Percentiles rank a stretch among this genome's conserved stretches.
Conservation (phyloP, 129 eudicot species). For the Daucus carota region DNA sequence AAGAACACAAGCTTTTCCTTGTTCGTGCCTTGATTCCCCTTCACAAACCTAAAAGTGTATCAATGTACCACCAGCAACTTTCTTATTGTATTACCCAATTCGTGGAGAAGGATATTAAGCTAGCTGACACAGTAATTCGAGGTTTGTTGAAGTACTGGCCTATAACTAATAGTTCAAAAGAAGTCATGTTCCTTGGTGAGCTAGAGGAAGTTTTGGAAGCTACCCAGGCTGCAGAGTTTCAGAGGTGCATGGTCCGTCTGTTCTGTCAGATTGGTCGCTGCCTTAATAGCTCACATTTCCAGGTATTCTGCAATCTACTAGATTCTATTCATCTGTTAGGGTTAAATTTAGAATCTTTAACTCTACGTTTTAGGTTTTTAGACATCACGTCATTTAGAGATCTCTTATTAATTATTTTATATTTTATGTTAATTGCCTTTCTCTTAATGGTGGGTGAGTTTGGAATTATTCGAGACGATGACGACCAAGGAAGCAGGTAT, state of each 20-base stretch:
- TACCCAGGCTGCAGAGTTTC: slow-evolving; percentile 57
- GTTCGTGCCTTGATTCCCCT: slow-evolving; percentile 64
- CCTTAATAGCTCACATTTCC: slow-evolving; percentile 69
- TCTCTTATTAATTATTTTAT: no score
- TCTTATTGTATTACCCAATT: slow-evolving; percentile 65
- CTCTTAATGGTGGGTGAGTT: background rate
- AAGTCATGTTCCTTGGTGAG: slow-evolving; percentile 59
- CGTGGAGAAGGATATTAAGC: slow-evolving; percentile 59
- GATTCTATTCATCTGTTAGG: background rate
- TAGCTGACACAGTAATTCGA: slow-evolving; percentile 55
- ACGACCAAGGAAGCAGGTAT: no score
- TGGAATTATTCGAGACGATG: background rate
- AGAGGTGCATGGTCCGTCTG: slow-evolving; percentile 60
- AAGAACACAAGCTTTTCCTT: slow-evolving; percentile 52
- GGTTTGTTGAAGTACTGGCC: slow-evolving; percentile 79
- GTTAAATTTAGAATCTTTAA: background rate
- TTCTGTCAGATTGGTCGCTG: slow-evolving; percentile 56
- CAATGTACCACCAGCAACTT: slow-evolving; percentile 63
- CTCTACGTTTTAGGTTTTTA: background rate
- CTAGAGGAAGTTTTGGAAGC: slow-evolving; percentile 76
- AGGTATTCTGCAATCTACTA: slow-evolving; percentile 28
- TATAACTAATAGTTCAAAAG: slow-evolving; percentile 54
- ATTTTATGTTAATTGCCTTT: background rate
- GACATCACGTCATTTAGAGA: background rate
- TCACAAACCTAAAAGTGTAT: slow-evolving; percentile 53